A percentile compares a stretch with the other conserved stretches of the same genome.
Conservation (phyloP, 1,284 basidiomycete species). For the Trichosporon coremiiforme region DNA sequence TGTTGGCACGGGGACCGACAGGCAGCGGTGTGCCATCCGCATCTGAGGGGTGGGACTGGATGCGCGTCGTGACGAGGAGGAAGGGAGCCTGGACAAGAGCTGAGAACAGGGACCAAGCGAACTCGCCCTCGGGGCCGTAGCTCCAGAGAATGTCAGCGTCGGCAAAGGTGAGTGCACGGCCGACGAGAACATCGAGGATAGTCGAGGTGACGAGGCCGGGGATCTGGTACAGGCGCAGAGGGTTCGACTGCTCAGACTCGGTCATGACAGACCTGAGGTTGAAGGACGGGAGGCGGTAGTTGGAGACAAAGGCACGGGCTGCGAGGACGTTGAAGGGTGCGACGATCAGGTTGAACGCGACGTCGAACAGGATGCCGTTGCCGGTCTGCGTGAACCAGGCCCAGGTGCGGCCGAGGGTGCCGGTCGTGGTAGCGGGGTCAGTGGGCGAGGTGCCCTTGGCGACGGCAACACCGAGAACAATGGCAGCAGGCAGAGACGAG, state of each 20-base stretch:
- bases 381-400: constrained; percentile 4
- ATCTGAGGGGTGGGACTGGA: constrained; percentile 12
- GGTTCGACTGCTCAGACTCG: constrained; percentile 13
- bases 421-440: neutral
- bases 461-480: constrained; percentile 11
- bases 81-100: constrained; percentile 4
- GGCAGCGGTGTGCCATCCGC: constrained; percentile 11
- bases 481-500: constrained; percentile 13
- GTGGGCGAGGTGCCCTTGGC: constrained; percentile 8
- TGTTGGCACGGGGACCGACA: neutral
- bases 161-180: constrained; percentile 4
- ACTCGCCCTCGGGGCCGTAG: constrained; percentile 18
- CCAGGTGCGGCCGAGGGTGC: constrained; percentile 13
- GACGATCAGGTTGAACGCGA: constrained; percentile 9
- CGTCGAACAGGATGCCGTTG: neutral
- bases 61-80: constrained; percentile 14
- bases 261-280: constrained; percentile 14
- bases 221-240: neutral
- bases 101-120: constrained; percentile 3
- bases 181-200: neutral
- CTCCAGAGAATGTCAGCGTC: constrained; percentile 14
- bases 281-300: constrained; percentile 1
- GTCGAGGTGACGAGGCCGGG: constrained; percentile 16
- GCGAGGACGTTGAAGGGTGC: constrained; percentile 11
- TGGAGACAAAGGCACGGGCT: constrained; percentile 1